A percentile compares a stretch with the other conserved stretches of the same genome.
Conservation (phyloP, 192 early-diverging fungal genomes). For the Phlyctochytrium bullatum region DNA sequence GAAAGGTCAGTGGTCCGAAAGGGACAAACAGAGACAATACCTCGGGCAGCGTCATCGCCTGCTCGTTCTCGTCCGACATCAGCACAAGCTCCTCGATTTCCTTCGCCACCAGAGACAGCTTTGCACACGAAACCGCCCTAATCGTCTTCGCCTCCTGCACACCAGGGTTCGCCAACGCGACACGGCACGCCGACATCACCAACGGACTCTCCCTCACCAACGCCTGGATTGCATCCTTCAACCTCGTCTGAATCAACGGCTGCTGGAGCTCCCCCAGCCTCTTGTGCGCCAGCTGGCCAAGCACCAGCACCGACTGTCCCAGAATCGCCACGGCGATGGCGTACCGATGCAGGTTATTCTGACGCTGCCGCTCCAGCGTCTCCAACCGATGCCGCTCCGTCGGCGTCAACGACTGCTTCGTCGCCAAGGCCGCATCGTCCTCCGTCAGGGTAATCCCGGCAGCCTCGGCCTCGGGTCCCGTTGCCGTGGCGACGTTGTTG, state of each 20-base stretch:
- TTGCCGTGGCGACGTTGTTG: too few species aligned
- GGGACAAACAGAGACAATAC: neutral
- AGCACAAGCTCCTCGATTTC: slow-evolving; percentile 41
- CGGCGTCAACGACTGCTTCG: neutral
- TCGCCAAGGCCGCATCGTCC: too few species aligned
- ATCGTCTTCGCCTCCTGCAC: slow-evolving; percentile 8
- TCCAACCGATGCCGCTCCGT: neutral
- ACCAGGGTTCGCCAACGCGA: slow-evolving; percentile 17
- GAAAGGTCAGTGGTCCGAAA: neutral
- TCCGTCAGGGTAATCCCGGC: too few species aligned
- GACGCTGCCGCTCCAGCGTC: neutral
- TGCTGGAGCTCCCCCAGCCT: slow-evolving; percentile 36
- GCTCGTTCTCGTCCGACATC: slow-evolving; percentile 34
- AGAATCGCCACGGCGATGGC: neutral
- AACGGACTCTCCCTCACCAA: slow-evolving; percentile 35
- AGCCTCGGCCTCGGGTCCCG: too few species aligned
- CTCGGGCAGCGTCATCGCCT: slow-evolving; percentile 22
- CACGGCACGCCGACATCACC: slow-evolving; percentile 32
- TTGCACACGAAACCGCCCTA: slow-evolving; percentile 6
- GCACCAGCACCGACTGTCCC: slow-evolving; percentile 32
- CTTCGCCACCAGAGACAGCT: slow-evolving; percentile 18
- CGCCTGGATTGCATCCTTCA: slow-evolving; percentile 26
- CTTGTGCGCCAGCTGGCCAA: slow-evolving; percentile 38
- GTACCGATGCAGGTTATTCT: neutral
- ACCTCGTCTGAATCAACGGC: slow-evolving; percentile 27